These are phyloP conservation scores for Pseudopediastrum boryanum DNA, from an alignment of 139 green algal genomes.

Conservation along the genomic window DNA sequence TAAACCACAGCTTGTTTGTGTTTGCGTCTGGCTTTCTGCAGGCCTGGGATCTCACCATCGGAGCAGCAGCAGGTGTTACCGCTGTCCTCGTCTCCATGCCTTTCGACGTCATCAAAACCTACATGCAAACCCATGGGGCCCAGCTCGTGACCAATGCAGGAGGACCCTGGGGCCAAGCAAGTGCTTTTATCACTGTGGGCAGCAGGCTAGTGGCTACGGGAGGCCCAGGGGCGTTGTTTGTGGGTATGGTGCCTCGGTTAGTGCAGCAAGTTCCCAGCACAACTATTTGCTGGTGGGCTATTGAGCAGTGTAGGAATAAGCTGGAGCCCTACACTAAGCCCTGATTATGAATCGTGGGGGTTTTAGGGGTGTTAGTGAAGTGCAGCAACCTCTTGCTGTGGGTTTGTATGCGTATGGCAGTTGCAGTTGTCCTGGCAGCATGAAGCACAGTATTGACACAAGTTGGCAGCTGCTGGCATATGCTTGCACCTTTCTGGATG, in stretches of 20 bases:
- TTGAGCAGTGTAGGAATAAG: slow-evolving; percentile 41
- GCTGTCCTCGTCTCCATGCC: slow-evolving; percentile 61
- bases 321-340: slow-evolving; percentile 47
- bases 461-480: no score
- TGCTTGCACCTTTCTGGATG: no score
- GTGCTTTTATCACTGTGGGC: slow-evolving; percentile 49
- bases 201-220: slow-evolving; percentile 38
- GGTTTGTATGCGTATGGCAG: no score
- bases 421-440: no score
- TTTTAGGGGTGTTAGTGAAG: no score
- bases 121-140: slow-evolving; percentile 57
- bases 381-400: no score
- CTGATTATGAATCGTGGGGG: no score
- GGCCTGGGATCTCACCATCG: slow-evolving; percentile 33
- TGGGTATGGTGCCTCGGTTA: slow-evolving; percentile 65
- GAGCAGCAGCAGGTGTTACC: slow-evolving; percentile 51
- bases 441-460: no score
- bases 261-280: slow-evolving; percentile 51
- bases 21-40: background rate
- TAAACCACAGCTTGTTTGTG: background rate
- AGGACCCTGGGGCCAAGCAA: background rate
- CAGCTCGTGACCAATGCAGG: slow-evolving; percentile 13
- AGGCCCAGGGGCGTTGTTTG: slow-evolving; percentile 62
- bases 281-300: slow-evolving; percentile 61
- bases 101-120: slow-evolving; percentile 66